Percentiles rank a stretch among this genome's conserved stretches.
phyloP scores from a whole-genome alignment of 352 stramenopile genomes.

The Phytophthora nicotianae region DNA sequence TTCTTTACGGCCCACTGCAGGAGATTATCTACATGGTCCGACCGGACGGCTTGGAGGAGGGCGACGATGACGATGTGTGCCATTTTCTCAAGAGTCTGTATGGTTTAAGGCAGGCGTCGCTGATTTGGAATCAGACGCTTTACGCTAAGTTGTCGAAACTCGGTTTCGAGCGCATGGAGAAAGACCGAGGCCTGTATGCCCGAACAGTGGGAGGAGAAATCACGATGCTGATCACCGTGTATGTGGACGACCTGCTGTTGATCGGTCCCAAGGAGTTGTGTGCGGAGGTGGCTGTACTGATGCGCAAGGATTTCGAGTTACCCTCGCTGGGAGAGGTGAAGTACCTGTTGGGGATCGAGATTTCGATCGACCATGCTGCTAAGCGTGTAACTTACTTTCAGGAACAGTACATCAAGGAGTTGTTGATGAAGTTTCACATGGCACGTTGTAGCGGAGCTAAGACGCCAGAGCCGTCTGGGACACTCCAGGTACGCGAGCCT shows the following conservation, averaged over 20 bases:
- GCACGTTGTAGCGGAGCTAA: not conserved
- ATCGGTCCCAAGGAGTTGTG: constrained; percentile 4
- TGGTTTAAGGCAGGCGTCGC: constrained; percentile 3
- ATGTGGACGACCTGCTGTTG: constrained; percentile 3
- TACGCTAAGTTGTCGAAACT: not conserved
- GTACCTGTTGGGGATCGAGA: constrained; percentile 6
- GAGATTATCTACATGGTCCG: constrained; percentile 12
- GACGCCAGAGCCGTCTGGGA: constrained; percentile 6
- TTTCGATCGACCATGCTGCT: not conserved
- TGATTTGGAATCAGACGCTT: constrained; percentile 17
- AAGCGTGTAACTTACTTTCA: not conserved
- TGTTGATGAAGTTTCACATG: constrained; percentile 12
- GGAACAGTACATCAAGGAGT: not conserved
- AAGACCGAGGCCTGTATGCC: constrained; percentile 5
- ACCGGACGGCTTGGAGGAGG: constrained; percentile 1
- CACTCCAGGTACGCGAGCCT: not conserved
- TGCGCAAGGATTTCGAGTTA: constrained; percentile 1
- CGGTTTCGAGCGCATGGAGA: not conserved
- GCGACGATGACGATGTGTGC: not conserved
- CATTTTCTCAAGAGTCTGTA: constrained; percentile 21
- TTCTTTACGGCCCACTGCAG: constrained; percentile 7
- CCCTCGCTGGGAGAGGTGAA: not conserved
- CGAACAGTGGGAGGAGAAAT: constrained; percentile 3
- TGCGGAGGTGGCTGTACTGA: not conserved
- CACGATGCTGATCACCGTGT: constrained; percentile 9